phyloP scores from a whole-genome alignment of 2,329 filamentous ascomycete species.

The Fusarium chuoi region DNA sequence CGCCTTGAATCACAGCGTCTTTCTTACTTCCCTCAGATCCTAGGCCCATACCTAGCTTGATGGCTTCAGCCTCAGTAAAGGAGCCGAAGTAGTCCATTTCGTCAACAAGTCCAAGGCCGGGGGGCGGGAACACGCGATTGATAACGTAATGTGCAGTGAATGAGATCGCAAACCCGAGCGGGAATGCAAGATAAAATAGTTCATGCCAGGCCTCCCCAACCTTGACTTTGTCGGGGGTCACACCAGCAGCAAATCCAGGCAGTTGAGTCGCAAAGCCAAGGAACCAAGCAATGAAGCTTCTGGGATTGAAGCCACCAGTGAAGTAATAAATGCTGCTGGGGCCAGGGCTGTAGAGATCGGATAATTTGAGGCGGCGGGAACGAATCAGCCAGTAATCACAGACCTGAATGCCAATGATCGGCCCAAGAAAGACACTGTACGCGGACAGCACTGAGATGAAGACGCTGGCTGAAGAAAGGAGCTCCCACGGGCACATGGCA shows the following conservation, averaged over 20 bases:
- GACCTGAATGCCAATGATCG: neutral
- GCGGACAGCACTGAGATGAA: neutral
- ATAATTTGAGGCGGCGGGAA: neutral
- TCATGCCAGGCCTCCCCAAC: neutral
- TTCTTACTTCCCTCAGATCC: neutral
- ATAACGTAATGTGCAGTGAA: neutral
- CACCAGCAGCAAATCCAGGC: neutral
- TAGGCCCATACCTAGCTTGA: neutral
- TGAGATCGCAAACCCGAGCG: accelerated
- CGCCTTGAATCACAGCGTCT: neutral
- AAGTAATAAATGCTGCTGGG: neutral
- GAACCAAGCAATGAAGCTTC: neutral
- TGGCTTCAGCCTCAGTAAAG: neutral
- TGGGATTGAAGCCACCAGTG: neutral
- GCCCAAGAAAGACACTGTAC: neutral
- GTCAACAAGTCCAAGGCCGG: neutral
- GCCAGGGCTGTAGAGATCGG: neutral
- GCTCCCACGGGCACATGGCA: neutral
- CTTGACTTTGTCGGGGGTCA: neutral
- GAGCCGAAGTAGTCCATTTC: neutral
- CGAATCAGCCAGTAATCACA: neutral
- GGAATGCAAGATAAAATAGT: neutral
- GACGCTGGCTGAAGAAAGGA: neutral
- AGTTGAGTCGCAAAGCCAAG: neutral
- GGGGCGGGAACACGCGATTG: neutral